Evolutionary conservation across 352 stramenopile genomes (phyloP).

Genomic region (Phytopythium aichiense): DNA sequence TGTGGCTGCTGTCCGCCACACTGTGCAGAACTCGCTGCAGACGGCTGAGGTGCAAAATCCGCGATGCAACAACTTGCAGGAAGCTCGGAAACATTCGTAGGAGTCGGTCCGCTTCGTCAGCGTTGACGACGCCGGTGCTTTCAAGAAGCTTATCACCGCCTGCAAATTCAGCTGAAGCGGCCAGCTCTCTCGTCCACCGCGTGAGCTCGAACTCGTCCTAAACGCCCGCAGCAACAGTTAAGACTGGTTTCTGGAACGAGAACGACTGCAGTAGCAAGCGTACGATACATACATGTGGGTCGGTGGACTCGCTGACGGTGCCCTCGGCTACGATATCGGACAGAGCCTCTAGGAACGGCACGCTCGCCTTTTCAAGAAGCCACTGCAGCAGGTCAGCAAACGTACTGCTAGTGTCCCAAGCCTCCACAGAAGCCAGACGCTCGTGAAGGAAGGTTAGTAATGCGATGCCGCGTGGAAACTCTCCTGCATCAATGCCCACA

Average conservation of each 20-base stretch:
- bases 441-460: conserved; percentile 47
- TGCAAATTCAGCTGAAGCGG: not conserved
- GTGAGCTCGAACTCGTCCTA: conserved; percentile 7
- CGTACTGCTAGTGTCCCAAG: conserved; percentile 29
- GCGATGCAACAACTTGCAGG: not conserved
- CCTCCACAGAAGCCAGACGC: conserved; percentile 25
- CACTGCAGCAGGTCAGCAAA: conserved; percentile 34
- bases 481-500: conserved; percentile 12
- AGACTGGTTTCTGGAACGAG: not conserved
- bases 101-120: not conserved
- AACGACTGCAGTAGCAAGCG: not conserved
- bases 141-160: conserved; percentile 3
- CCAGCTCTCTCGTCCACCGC: not conserved
- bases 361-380: conserved; percentile 52
- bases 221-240: not conserved
- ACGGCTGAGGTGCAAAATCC: not conserved
- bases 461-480: conserved; percentile 47
- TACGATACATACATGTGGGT: conserved; percentile 47
- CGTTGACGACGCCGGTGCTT: not conserved
- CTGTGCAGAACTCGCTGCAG: not conserved
- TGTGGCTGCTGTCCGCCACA: not conserved
- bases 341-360: conserved; percentile 45
- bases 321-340: conserved; percentile 47
- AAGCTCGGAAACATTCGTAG: conserved; percentile 4
- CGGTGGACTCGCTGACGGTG: conserved; percentile 32